Base-by-base conservation (phyloP, 1,284 basidiomycete genomes). In the Dichomitus squalens region DNA sequence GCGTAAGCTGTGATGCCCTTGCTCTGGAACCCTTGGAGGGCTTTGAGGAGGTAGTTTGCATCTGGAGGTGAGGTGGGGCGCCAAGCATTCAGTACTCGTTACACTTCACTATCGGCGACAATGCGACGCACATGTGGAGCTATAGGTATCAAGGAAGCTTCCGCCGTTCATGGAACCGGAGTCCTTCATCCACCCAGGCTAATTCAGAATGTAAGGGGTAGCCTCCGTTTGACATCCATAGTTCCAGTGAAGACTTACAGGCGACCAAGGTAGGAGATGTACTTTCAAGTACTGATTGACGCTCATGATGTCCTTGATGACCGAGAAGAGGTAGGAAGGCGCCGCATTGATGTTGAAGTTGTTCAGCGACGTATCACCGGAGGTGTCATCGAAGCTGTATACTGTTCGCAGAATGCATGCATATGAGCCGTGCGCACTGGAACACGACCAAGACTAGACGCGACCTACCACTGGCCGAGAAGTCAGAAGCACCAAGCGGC, bases 131-230 rank as follows among this genome's bases (percentile, higher is more conserved):
- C 80, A 79, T 1, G 67, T 61, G 38, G 64, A 61, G 18, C 70
- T 69, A 54, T 79, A 76, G 16, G 68, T 57, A 4, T 67, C 71
- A 14, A 73, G 63, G 60, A 83, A 73, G 31, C 68, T 73, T 16
- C 79, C 80, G 2, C 80, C 81, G 4, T 76, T 69, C 74, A 81
- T 78, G 2, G 73, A 73, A 4, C 68, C 71, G 36, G 72, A 76
- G 52, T 67, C 68, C 64, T 82, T 83, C 80, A 82, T 81, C 81
- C 81, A 83, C 11, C 70, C 79, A 3, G 81, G 82, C 80, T 82
- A 31, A 51, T 8, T 27, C 29, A 29, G 34, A 52, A 23, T 12
- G 14, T 11, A 41, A 5, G 23, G 27, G 21, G 31, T 25, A 54
- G 21, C 18, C 27, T 23, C n/a, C 25, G 23, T 18, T 9, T 9